Evolutionary conservation across 2,329 filamentous ascomycete species (phyloP), one percentile per base, ranked within the genome.

Genomic region (Claviceps fusiformis): DNA sequence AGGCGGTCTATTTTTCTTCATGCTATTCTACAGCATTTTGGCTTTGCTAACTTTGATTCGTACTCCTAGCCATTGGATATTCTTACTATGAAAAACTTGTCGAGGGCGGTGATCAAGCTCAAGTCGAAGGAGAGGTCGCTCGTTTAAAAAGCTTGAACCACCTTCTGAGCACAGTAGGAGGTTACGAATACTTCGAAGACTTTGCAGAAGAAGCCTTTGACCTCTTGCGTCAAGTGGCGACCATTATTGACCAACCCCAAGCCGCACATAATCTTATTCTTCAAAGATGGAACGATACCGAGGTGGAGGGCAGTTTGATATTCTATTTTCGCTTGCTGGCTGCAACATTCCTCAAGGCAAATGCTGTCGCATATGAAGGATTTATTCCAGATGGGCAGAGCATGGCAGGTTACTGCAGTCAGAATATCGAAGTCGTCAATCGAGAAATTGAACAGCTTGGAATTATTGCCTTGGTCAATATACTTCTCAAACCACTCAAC

Each of bases 381-480:
- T 97, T 89, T 66, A 78, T 95, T 31, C 71, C 75, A 6, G 79
- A 81, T 53, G 74, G 70, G n/a, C 65, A 68, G 41, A 74, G 75
- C 52, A 73, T 93, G 41, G 77, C 82, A 15, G 75, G 82, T 29
- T 92, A 93, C 69, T 89, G 86, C 66, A 69, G 76, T 44, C 76
- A 79, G 15, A 79, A 78, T 57, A 83, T 97, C 59, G 86, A 95
- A 66, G 81, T 86, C 0, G 78, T 85, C 17, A 80, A 85, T 61
- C 82, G 83, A 52, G 92, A 97, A 71, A 95, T 97, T 59, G 93
- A 98, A 62, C 84, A 96, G 63, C 74, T 95, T n/a, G 88, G 89
- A 47, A 77, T 97, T 59, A 82, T 82, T 57, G 81, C 89, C 2
- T 75, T 97, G 52, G 81, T 86, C 58, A 84, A 92, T 59, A 80